Evolutionary conservation across 116 monocot species (phyloP).

Genomic region (Zostera marina): DNA sequence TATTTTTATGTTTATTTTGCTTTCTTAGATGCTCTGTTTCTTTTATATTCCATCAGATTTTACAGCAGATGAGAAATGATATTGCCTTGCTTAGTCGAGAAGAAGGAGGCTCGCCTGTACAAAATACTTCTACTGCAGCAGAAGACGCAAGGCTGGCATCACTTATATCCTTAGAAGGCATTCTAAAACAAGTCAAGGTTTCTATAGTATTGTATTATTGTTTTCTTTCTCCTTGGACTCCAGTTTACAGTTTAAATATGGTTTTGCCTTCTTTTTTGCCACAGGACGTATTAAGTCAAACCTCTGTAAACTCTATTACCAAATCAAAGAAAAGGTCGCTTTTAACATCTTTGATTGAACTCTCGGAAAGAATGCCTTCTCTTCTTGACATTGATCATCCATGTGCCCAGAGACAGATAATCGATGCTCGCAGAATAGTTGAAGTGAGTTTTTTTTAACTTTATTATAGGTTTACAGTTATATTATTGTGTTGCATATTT

Average conservation of each 20-base stretch:
- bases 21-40: background rate
- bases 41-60: constrained; percentile 39
- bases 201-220: background rate
- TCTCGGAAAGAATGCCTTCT: constrained; percentile 69
- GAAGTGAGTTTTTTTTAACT: constrained; percentile 29
- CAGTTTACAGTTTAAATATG: background rate
- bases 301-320: constrained; percentile 43
- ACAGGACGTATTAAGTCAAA: constrained; percentile 82
- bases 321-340: constrained; percentile 70
- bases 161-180: constrained; percentile 82
- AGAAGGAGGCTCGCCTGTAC: constrained; percentile 91
- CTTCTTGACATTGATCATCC: constrained; percentile 94
- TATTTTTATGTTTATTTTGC: background rate
- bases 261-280: background rate
- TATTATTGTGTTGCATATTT: too few species aligned
- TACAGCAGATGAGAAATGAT: constrained; percentile 90
- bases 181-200: constrained; percentile 85
- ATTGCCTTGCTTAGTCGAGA: constrained; percentile 71
- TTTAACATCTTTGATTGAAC: constrained; percentile 55
- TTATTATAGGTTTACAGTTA: too few species aligned
- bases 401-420: constrained; percentile 71
- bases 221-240: background rate
- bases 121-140: constrained; percentile 91
- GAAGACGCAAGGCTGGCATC: constrained; percentile 98
- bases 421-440: constrained; percentile 53